Conservation (phyloP, 2,329 filamentous ascomycete genomes). For the Colletotrichum shisoi region DNA sequence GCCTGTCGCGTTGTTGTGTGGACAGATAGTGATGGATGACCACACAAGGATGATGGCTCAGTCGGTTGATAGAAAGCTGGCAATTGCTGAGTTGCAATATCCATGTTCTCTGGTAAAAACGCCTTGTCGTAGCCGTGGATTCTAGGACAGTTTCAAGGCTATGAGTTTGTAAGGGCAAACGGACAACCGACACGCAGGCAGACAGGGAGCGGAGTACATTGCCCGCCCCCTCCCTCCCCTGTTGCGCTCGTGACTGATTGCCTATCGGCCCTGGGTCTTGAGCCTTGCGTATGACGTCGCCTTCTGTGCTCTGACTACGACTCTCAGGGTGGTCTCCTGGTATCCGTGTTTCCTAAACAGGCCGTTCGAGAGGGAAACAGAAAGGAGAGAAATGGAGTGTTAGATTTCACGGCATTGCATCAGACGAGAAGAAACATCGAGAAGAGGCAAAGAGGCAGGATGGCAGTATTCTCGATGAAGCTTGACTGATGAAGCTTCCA, state of each 20-base stretch:
- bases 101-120: background rate
- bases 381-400: background rate
- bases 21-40: background rate
- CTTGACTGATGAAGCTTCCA: conserved; percentile 4
- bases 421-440: background rate
- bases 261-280: conserved; percentile 27
- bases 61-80: conserved; percentile 9
- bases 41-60: background rate
- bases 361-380: background rate
- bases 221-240: conserved; percentile 14
- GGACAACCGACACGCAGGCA: too few relatives aligned
- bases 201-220: background rate
- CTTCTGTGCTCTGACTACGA: conserved; percentile 16
- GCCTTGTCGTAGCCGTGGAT: conserved; percentile 3
- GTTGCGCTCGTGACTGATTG: conserved; percentile 4
- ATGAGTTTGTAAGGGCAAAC: background rate
- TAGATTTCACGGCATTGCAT: background rate
- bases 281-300: conserved; percentile 32
- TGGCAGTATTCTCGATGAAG: conserved; percentile 11
- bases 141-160: conserved; percentile 12
- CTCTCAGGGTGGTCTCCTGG: background rate
- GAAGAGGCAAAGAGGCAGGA: background rate
- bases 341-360: conserved; percentile 1
- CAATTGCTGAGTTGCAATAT: background rate
- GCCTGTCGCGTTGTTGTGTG: background rate